Evolutionary conservation across 1,284 basidiomycete species (phyloP), one percentile per base, ranked within the genome.

Genomic region (Melampsora abietis-canadensis): DNA sequence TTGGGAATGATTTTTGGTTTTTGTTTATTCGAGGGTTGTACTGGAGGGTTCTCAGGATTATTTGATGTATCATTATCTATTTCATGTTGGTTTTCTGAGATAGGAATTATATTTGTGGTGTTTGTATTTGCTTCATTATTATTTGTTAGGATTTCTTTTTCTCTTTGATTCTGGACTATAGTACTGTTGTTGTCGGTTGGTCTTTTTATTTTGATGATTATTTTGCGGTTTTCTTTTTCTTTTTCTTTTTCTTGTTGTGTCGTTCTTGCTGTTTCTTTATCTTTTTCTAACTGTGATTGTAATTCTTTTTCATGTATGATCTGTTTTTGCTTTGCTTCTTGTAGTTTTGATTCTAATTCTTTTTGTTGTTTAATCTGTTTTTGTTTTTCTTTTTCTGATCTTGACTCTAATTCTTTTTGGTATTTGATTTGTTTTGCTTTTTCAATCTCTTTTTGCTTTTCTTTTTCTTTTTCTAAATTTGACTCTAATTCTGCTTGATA

Each of bases 251-350:
- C 30, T 10, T 5, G 2, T 60, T 15, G 2, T 4, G 2, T 60
- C 5, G 3, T 24, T 24, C 14, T 60, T 60, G 2, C 31, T 60
- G 3, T 57, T 15, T 57, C 51, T 57, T 57, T 57, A 6, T 57
- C 51, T 27, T 57, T 57, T 57, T 27, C 27, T 57, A n/a, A n/a
- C 6, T 10, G 7, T 10, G 4, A 8, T 57, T 27, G 1, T 57
- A n/a, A n/a, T 57, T 27, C 51, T 57, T 57, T 57, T 57, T 57
- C 51, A 57, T 57, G 51, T 4, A n/a, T 57, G 5, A n/a, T 57
- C 5, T 27, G n/a, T 57, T 57, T 57, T n/a, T n/a, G n/a, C 14
- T 57, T 27, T 57, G n/a, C n/a, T 57, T 57, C 0, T 3, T 27
- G 2, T 27, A 27, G 4, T 57, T n/a, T 27, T 7, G 14, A 57